A percentile compares a stretch with the other conserved stretches of the same genome.
Conservation (phyloP, 202 grass and related monocot species). For the Zoysia matrella region DNA sequence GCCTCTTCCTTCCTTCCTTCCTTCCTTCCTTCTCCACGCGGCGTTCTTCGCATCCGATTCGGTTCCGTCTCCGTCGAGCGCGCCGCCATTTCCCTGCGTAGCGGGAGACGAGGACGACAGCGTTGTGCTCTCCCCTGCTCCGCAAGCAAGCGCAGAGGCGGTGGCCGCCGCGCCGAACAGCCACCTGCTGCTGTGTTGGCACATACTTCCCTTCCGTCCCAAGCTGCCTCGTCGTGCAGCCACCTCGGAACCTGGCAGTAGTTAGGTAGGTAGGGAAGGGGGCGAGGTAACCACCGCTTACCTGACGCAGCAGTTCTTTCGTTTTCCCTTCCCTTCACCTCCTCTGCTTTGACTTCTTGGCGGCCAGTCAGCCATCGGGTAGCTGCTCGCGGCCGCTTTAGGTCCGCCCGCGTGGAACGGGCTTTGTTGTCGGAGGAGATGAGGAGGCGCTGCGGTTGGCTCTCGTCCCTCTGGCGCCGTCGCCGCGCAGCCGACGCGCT, state of each 20-base stretch:
- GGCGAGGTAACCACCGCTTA: constrained; percentile 15
- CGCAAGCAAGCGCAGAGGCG: background rate
- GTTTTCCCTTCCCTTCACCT: background rate
- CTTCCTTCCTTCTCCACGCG: too few species aligned
- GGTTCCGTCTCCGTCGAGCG: background rate
- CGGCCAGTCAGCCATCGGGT: background rate
- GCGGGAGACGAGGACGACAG: background rate
- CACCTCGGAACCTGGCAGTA: background rate
- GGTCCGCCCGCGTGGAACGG: background rate
- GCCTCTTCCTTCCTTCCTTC: too few species aligned
- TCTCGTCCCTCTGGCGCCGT: constrained; percentile 41
- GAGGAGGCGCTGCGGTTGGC: constrained; percentile 46
- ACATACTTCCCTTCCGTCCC: constrained; percentile 23
- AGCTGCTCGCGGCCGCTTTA: background rate
- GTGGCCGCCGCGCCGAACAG: background rate
- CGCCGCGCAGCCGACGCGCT: constrained; percentile 20
- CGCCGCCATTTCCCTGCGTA: background rate
- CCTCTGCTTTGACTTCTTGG: constrained; percentile 19
- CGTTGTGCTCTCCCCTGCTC: background rate
- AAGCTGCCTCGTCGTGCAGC: constrained; percentile 34
- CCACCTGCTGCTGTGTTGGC: background rate
- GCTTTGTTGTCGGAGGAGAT: constrained; percentile 35
- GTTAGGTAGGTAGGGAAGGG: constrained; percentile 30
- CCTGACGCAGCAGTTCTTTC: background rate
- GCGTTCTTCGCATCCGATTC: constrained; percentile 42